Conservation (phyloP, 352 stramenopile species). For the Globisporangium mamillatum region DNA sequence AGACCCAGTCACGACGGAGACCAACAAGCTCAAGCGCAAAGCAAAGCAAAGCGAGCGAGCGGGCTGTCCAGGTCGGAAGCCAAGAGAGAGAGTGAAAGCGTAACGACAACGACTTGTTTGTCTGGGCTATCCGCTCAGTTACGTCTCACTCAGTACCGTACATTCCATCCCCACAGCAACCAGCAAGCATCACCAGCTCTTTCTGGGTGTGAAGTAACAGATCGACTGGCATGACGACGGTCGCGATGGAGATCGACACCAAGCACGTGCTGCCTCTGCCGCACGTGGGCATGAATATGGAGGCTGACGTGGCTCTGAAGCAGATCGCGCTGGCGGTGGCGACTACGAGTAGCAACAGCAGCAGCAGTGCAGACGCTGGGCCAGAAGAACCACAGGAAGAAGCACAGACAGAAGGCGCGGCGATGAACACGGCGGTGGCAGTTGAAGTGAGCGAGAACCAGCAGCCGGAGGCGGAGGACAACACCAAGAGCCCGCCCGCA, state of each 20-base stretch:
- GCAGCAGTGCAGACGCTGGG: neutral
- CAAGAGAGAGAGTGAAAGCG: neutral
- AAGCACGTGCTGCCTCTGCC: slow-evolving; percentile 6
- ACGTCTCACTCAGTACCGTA: neutral
- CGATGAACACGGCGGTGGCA: neutral
- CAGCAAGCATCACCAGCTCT: neutral
- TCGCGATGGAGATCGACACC: slow-evolving; percentile 11
- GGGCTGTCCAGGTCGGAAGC: no score
- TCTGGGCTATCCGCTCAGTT: neutral
- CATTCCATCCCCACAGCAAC: neutral
- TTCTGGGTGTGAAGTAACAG: neutral
- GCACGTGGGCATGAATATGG: neutral
- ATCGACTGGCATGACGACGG: slow-evolving; percentile 6
- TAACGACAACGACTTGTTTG: neutral
- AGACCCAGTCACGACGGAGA: neutral
- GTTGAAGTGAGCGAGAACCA: slow-evolving; percentile 7
- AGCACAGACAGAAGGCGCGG: neutral
- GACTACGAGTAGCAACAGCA: neutral
- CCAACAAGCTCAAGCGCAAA: neutral
- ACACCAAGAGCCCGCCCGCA: neutral
- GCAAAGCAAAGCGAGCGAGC: neutral
- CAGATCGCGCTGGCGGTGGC: neutral
- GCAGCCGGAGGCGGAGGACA: slow-evolving; percentile 9
- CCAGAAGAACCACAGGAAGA: neutral
- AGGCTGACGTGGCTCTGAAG: neutral